A percentile compares a stretch with the other conserved stretches of the same genome.
Conservation (phyloP, 495 filamentous ascomycete genomes). For the Rostrohypoxylon terebratum region DNA sequence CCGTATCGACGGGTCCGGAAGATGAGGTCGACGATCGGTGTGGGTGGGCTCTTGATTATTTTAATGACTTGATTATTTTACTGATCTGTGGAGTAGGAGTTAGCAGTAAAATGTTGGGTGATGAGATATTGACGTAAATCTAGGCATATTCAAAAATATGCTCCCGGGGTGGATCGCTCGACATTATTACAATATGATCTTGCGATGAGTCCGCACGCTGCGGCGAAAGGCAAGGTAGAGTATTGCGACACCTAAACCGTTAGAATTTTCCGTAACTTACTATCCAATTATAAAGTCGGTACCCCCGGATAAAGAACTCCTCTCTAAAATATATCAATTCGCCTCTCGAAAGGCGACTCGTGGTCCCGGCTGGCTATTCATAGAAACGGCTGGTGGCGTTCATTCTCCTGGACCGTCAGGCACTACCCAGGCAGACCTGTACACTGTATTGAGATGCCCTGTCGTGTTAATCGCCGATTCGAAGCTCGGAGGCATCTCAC, state of each 20-base stretch:
- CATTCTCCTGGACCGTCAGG: conserved; percentile 79
- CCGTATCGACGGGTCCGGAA: conserved; percentile 76
- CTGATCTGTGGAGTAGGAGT: conserved; percentile 26
- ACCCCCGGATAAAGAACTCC: conserved; percentile 62
- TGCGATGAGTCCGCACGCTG: conserved; percentile 79
- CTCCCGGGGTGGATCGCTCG: conserved; percentile 56
- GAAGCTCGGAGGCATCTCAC: conserved; percentile 77
- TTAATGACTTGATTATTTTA: background rate
- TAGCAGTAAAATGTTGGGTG: conserved; percentile 1
- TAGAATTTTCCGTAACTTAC: conserved; percentile 5
- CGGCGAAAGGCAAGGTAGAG: conserved; percentile 60
- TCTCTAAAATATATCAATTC: conserved; percentile 58
- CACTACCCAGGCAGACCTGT: conserved; percentile 80
- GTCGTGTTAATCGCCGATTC: conserved; percentile 78
- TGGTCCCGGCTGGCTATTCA: conserved; percentile 60
- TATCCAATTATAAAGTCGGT: conserved; percentile 42
- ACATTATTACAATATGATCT: conserved; percentile 77
- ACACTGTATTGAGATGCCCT: conserved; percentile 74
- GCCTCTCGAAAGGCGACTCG: conserved; percentile 59
- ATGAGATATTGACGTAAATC: conserved; percentile 18
- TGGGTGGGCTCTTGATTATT: conserved; percentile 22
- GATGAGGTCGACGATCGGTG: conserved; percentile 76
- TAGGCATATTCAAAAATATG: conserved; percentile 69
- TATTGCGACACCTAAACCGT: background rate
- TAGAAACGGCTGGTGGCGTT: conserved; percentile 83